Conservation (phyloP, 192 early-diverging fungal species). For the Podila clonocystis region DNA sequence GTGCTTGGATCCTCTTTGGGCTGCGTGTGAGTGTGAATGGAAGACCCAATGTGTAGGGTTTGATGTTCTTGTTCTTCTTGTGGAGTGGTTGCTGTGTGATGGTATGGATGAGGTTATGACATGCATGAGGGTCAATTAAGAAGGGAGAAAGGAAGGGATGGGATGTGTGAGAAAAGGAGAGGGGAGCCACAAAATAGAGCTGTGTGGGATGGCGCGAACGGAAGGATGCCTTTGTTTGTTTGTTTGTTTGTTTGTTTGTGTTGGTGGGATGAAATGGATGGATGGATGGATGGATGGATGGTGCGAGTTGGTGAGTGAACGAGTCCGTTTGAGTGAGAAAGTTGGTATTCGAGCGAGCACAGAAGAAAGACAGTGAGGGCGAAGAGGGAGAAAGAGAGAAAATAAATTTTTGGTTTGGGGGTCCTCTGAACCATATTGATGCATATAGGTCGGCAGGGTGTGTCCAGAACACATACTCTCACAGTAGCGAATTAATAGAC, state of each 20-base stretch:
- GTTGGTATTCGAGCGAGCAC: neutral
- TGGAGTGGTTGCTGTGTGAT: neutral
- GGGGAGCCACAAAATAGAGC: neutral
- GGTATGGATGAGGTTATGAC: neutral
- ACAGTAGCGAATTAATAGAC: too few species aligned
- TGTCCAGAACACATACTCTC: too few species aligned
- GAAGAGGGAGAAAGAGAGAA: neutral
- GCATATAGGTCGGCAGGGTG: too few species aligned
- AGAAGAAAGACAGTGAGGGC: neutral
- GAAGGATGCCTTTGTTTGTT: too few species aligned
- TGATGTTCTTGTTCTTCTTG: neutral
- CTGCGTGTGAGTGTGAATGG: neutral
- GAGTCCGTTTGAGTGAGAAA: neutral
- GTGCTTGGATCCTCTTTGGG: too few species aligned
- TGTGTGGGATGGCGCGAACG: neutral
- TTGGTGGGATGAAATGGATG: neutral
- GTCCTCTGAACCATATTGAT: too few species aligned
- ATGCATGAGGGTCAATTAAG: neutral
- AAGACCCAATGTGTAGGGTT: neutral
- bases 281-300: neutral
- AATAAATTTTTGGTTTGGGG: neutral
- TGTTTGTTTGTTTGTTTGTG: too few species aligned
- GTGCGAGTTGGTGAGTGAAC: neutral
- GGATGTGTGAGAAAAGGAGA: neutral
- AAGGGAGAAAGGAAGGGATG: neutral